Percentiles rank a stretch among this genome's conserved stretches.
phyloP scores from a whole-genome alignment of 371 early-diverging fungal species.

The Batkoa obscura region DNA sequence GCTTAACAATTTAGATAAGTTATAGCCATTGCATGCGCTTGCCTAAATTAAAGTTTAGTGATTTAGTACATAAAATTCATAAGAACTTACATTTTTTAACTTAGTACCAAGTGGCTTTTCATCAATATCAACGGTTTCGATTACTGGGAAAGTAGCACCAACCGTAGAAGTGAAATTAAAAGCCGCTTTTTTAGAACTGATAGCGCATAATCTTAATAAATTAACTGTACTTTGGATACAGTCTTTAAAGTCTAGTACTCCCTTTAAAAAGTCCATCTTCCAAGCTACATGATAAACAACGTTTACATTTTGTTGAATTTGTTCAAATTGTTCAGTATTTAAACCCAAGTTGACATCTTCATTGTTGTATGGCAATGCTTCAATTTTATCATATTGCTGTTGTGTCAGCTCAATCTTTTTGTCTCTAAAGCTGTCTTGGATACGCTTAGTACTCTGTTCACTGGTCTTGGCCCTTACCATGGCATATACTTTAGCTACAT shows the following conservation, averaged over 20 bases:
- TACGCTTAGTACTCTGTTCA: background rate
- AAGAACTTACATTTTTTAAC: slow-evolving; percentile 5
- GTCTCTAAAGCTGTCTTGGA: background rate
- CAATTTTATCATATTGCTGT: background rate
- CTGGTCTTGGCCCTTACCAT: background rate
- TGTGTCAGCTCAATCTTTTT: background rate
- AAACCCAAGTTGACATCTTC: slow-evolving; percentile 13
- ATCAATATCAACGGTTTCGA: slow-evolving; percentile 3
- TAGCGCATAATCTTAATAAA: background rate
- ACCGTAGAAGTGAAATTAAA: slow-evolving; percentile 7
- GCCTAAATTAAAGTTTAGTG: slow-evolving; percentile 4
- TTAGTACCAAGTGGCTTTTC: slow-evolving; percentile 15
- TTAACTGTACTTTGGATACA: background rate
- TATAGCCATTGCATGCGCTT: slow-evolving; percentile 18
- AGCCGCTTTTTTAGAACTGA: background rate
- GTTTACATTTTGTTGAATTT: background rate
- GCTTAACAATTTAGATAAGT: slow-evolving; percentile 19
- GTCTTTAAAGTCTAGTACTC: slow-evolving; percentile 1
- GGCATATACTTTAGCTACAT: slow-evolving; percentile 9
- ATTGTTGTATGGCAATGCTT: slow-evolving; percentile 9
- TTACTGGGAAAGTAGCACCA: slow-evolving; percentile 4
- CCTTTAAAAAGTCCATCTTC: slow-evolving; percentile 7
- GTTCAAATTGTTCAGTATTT: background rate
- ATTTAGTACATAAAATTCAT: background rate
- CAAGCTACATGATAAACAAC: slow-evolving; percentile 7